Base-by-base conservation (phyloP, 73 alveolate genomes). In the Paraurostyla sp. region DNA sequence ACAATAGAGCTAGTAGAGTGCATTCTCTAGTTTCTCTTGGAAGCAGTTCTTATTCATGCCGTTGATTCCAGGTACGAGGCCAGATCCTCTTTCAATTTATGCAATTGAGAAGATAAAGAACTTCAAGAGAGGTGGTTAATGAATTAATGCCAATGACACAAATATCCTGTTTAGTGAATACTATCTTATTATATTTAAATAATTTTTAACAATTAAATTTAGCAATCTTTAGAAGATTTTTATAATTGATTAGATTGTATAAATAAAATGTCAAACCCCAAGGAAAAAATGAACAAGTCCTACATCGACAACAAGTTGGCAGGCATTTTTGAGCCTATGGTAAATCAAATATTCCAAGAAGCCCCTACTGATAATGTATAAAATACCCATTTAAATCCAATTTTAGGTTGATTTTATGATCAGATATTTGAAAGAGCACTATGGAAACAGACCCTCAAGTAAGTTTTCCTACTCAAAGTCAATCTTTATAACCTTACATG, bases 371-470 rank as follows among this genome's bases (percentile, higher is more conserved):
- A 81, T 43, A 48, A 54, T 15, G 89, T 78, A 78, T 15, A 23
- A 6, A 22, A 16, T 40, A 23, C 16, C 42, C 11, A 63, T 69
- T 13, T 33, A 36, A 13, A 6, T 30, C 3, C 23, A 7, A 18
- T 52, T 13, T 52, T 59, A 81, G 82, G 42, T 81, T 36, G 83
- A 57, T 15, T 81, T 18, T 63, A 81, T 81, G 91, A 81, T 58
- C 23, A 59, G 49, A 33, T 81, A 59, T 58, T 49, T 81, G 15
- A 81, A 81, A 32, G 71, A 60, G n/a, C 52, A 81, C 41, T 58
- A 81, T 36, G 91, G 91, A 35, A 81, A 81, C 71, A 81, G 91
- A 60, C 82, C 76, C 7, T 81, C 91, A 80, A 81, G 89, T 78
- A 78, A 52, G 80, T 52, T 7, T 36, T 3, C 59, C 9, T 33